Evolutionary conservation across 2,329 filamentous ascomycete species (phyloP).

Genomic region (Scorias spongiosa): DNA sequence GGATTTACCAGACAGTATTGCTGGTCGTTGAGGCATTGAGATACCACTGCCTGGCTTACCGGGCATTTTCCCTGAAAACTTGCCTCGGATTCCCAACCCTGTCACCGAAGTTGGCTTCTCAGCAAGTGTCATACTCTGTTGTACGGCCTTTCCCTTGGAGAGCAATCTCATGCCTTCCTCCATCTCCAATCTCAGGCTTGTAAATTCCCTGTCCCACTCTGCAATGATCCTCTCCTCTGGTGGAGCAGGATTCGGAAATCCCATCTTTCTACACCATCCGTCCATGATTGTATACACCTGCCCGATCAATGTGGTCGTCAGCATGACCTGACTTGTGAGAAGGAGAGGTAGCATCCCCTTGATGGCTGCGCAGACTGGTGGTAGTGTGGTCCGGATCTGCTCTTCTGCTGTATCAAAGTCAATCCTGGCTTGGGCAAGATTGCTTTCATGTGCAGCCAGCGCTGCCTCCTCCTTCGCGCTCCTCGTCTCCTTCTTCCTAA

Average conservation of each 20-base stretch:
- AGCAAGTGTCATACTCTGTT: slow-evolving; percentile 37
- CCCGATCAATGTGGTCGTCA: slow-evolving; percentile 63
- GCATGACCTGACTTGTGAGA: slow-evolving; percentile 53
- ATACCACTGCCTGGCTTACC: slow-evolving; percentile 1
- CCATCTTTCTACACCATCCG: slow-evolving; percentile 53
- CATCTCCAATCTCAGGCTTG: slow-evolving; percentile 47
- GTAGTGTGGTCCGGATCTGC: slow-evolving; percentile 55
- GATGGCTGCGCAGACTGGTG: slow-evolving; percentile 52
- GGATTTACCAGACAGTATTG: slow-evolving; percentile 2
- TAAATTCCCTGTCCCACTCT: slow-evolving; percentile 48
- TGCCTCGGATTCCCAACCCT: slow-evolving; percentile 32
- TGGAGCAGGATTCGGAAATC: slow-evolving; percentile 57
- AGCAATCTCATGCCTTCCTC: slow-evolving; percentile 49
- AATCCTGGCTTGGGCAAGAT: slow-evolving; percentile 48
- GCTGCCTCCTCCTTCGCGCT: slow-evolving; percentile 58
- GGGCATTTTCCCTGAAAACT: slow-evolving; percentile 4
- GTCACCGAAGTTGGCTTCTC: slow-evolving; percentile 31
- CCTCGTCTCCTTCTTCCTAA: slow-evolving; percentile 53
- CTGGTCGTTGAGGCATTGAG: slow-evolving; percentile 5
- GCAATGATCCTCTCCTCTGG: slow-evolving; percentile 56
- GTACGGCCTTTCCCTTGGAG: slow-evolving; percentile 50
- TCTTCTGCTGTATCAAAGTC: slow-evolving; percentile 64
- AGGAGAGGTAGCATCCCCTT: slow-evolving; percentile 63
- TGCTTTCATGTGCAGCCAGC: slow-evolving; percentile 55
- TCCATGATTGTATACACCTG: slow-evolving; percentile 66